Percentiles rank a stretch among this genome's conserved stretches.
These are phyloP conservation scores for Areca catechu DNA, from an alignment of 176 grass and related monocot species.

Conservation along the genomic window DNA sequence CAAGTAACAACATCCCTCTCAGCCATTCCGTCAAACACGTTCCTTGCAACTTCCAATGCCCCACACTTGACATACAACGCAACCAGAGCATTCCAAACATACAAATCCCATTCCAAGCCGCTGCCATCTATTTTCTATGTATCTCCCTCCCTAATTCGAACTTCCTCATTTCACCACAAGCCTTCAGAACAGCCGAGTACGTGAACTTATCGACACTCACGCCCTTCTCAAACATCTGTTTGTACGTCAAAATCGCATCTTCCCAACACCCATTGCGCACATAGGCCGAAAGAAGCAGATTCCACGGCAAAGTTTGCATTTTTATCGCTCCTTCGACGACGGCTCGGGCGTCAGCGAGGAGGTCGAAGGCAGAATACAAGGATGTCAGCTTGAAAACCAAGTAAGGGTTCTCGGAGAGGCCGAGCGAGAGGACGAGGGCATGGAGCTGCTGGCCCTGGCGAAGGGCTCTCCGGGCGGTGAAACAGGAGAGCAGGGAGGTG, in stretches of 20 bases:
- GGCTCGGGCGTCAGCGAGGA: constrained; percentile 30
- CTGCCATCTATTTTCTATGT: constrained; percentile 5
- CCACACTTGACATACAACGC: constrained; percentile 41
- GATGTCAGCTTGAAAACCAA: constrained; percentile 31
- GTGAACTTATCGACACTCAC: constrained; percentile 39
- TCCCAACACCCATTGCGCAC: constrained; percentile 20
- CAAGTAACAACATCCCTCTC: constrained; percentile 27
- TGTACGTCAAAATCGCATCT: constrained; percentile 31
- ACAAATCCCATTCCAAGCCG: constrained; percentile 28
- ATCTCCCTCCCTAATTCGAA: constrained; percentile 27
- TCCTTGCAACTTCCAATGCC: constrained; percentile 19
- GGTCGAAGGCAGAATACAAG: constrained; percentile 22
- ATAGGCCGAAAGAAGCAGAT: constrained; percentile 34
- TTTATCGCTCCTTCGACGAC: constrained; percentile 16
- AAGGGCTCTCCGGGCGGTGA: constrained; percentile 4
- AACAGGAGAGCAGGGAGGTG: constrained; percentile 18
- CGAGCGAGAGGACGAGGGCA: constrained; percentile 34
- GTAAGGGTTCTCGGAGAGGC: constrained; percentile 21
- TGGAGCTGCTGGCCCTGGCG: constrained; percentile 17
- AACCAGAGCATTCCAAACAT: constrained; percentile 34
- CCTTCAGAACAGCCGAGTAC: constrained; percentile 41
- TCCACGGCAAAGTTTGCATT: constrained; percentile 21
- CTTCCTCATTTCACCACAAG: constrained; percentile 35
- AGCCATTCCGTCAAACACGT: constrained; percentile 48
- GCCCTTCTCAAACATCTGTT: constrained; percentile 8